Percentiles rank a stretch among this genome's conserved stretches.
These are phyloP conservation scores for Alternaria metachromatica DNA, from an alignment of 2,329 filamentous ascomycete genomes.

Conservation along the genomic window DNA sequence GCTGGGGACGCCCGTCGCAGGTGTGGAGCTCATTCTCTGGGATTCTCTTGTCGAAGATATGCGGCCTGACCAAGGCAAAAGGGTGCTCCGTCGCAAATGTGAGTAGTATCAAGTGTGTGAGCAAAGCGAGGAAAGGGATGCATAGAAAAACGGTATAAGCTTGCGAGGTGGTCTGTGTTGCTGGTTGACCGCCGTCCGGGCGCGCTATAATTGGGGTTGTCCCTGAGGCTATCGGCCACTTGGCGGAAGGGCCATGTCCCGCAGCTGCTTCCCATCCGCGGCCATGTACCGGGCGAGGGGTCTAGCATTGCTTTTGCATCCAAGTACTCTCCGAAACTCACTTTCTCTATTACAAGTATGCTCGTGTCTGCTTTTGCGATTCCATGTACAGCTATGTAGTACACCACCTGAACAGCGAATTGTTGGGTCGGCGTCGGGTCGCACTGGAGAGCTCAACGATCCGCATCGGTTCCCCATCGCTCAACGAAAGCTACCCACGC, in stretches of 20 bases:
- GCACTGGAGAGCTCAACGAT: conserved; percentile 16
- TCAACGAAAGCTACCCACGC: conserved; percentile 15
- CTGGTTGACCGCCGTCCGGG: conserved; percentile 20
- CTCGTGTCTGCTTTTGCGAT: neutral
- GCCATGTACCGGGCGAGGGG: neutral
- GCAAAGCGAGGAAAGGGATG: conserved; percentile 21
- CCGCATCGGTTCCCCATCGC: conserved; percentile 28
- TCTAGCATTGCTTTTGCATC: conserved; percentile 3
- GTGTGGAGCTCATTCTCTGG: conserved; percentile 60
- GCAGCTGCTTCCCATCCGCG: neutral
- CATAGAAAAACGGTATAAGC: conserved; percentile 19
- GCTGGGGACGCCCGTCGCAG: conserved; percentile 55
- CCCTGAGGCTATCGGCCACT: conserved; percentile 16
- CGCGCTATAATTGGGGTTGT: conserved; percentile 22
- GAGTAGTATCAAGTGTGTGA: conserved; percentile 17
- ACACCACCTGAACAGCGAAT: neutral
- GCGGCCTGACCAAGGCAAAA: conserved; percentile 98
- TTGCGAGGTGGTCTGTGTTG: conserved; percentile 35
- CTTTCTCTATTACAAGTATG: neutral
- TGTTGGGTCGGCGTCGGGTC: conserved; percentile 10
- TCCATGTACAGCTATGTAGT: neutral
- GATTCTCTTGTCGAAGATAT: conserved; percentile 55
- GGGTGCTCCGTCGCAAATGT: conserved; percentile 80
- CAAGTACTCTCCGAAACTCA: neutral
- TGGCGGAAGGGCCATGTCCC: conserved; percentile 8